phyloP scores from a whole-genome alignment of 2,329 filamentous ascomycete species.

The Neopestalotiopsis sp. region DNA sequence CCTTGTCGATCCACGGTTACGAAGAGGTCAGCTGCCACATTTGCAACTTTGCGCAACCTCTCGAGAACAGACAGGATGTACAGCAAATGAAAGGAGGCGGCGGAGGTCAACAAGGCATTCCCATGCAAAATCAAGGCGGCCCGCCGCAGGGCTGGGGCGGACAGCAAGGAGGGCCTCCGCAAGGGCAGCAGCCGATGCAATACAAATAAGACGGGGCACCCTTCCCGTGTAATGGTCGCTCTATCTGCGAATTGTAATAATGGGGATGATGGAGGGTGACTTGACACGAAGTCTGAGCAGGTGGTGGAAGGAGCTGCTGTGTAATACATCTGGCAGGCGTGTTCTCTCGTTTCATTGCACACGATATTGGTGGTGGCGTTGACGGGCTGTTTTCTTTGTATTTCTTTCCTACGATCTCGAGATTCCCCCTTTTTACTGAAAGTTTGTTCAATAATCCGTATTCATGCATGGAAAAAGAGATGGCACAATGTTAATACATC shows the following conservation, averaged over 20 bases:
- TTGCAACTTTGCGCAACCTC: constrained; percentile 76
- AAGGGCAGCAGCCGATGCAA: constrained; percentile 21
- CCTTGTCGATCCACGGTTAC: constrained; percentile 70
- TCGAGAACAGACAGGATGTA: constrained; percentile 62
- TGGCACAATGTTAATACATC: not conserved
- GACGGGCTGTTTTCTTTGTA: not conserved
- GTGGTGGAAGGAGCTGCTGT: not conserved
- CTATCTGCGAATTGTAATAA: not conserved
- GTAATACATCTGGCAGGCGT: not conserved
- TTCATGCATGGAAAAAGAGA: not conserved
- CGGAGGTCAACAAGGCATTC: constrained; percentile 33
- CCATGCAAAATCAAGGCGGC: constrained; percentile 38
- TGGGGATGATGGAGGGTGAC: not conserved
- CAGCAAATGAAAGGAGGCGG: constrained; percentile 54
- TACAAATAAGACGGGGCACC: constrained; percentile 14
- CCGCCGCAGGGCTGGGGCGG: constrained; percentile 41
- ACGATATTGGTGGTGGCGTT: not conserved
- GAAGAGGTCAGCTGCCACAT: constrained; percentile 75
- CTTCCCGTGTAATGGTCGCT: not conserved
- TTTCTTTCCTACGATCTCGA: not conserved
- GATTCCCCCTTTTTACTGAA: not conserved
- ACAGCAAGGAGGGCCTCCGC: constrained; percentile 21
- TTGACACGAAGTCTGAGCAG: not conserved
- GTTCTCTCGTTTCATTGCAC: not conserved
- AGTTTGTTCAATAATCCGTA: not conserved